A percentile compares a stretch with the other conserved stretches of the same genome.
Conservation (phyloP, 805 yeast species). For the Spathaspora passalidarum region DNA sequence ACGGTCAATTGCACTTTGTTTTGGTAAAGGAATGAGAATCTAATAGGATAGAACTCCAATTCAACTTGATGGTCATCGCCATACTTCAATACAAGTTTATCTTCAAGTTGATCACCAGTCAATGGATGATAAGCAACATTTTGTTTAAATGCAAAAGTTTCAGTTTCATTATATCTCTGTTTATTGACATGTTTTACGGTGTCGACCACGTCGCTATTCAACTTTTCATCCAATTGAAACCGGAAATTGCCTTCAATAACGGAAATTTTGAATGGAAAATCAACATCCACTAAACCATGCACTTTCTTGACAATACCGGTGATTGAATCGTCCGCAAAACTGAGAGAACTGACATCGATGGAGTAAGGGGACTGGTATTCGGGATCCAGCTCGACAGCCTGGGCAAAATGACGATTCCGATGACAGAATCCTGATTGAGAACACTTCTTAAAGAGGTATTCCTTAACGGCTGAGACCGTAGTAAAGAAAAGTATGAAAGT, state of each 20-base stretch:
- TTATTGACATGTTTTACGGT: slow-evolving; percentile 23
- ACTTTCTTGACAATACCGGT: slow-evolving; percentile 4
- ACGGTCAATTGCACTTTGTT: slow-evolving; percentile 50
- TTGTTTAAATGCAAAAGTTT: slow-evolving; percentile 52
- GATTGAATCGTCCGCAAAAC: neutral
- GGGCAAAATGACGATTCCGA: slow-evolving; percentile 71
- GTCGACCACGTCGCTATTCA: slow-evolving; percentile 21
- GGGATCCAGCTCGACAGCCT: slow-evolving; percentile 12
- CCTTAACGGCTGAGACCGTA: slow-evolving; percentile 44
- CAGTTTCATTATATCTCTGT: slow-evolving; percentile 59
- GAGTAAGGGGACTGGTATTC: slow-evolving; percentile 18
- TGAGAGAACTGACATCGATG: slow-evolving; percentile 14
- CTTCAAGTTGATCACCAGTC: neutral
- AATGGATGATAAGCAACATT: neutral
- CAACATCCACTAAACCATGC: slow-evolving; percentile 14
- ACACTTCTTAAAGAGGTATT: slow-evolving; percentile 72
- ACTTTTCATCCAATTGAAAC: slow-evolving; percentile 62
- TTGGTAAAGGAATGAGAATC: slow-evolving; percentile 45
- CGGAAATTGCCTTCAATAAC: slow-evolving; percentile 61
- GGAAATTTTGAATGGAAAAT: slow-evolving; percentile 56
- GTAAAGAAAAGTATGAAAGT: slow-evolving; percentile 1
- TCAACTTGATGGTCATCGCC: slow-evolving; percentile 30
- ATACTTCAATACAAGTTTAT: slow-evolving; percentile 1
- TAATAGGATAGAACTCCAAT: slow-evolving; percentile 48
- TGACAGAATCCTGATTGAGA: slow-evolving; percentile 79